Evolutionary conservation across 192 early-diverging fungal species (phyloP).

Genomic region (Linnemannia exigua): DNA sequence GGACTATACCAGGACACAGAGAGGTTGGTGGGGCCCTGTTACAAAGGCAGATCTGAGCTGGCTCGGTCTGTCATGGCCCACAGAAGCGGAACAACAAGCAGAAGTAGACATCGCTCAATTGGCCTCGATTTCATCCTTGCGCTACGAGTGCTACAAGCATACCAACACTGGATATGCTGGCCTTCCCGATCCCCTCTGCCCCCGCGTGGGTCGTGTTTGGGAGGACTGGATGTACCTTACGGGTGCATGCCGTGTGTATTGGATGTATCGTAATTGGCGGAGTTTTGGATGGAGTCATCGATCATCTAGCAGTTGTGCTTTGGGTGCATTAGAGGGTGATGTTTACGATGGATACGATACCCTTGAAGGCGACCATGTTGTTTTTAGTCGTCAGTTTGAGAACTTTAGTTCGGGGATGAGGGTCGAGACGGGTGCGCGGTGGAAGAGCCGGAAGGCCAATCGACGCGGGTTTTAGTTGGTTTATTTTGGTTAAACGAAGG

Average conservation of each 20-base stretch:
- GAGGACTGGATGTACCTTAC: slow-evolving; percentile 9
- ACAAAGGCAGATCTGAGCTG: neutral
- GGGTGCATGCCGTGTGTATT: neutral
- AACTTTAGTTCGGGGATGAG: neutral
- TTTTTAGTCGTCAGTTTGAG: neutral
- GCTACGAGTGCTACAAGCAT: neutral
- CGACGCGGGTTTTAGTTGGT: neutral
- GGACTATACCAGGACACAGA: neutral
- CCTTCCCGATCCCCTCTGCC: neutral
- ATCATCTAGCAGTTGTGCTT: too few relatives aligned
- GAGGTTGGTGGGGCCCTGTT: neutral
- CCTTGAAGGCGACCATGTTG: neutral
- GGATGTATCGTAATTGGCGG: neutral
- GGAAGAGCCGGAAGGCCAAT: slow-evolving; percentile 2
- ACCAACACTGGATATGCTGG: neutral
- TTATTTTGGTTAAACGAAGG: neutral
- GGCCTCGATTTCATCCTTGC: too few relatives aligned
- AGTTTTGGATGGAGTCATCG: neutral
- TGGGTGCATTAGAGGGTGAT: neutral
- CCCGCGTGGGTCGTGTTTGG: neutral
- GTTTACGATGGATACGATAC: neutral
- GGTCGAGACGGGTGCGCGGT: neutral
- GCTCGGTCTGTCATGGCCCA: neutral
- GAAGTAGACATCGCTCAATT: neutral
- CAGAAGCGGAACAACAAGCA: neutral